Evolutionary conservation across 441 rosid genomes (phyloP).

Genomic region (Adansonia gregorii): DNA sequence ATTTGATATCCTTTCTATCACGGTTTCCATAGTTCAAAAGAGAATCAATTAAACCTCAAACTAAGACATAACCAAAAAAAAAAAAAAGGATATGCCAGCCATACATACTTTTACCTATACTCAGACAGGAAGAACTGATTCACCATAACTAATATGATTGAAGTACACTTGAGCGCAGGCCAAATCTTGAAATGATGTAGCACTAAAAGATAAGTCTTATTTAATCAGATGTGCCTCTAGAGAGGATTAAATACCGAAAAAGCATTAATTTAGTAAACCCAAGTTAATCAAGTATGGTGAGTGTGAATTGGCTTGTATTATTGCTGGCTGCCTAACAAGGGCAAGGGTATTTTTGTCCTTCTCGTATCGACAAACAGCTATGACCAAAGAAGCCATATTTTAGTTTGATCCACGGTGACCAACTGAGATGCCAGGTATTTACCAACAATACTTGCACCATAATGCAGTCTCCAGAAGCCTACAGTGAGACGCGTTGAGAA

Average conservation of each 20-base stretch:
- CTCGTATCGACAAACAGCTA: background rate
- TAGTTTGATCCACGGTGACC: background rate
- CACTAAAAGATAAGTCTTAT: background rate
- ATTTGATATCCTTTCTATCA: background rate
- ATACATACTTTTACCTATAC: background rate
- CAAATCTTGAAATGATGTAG: background rate
- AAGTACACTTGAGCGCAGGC: background rate
- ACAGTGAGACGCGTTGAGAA: constrained; percentile 15
- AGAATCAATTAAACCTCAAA: background rate
- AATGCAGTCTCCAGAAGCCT: constrained; percentile 9
- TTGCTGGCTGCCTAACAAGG: background rate
- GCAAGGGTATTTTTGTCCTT: background rate
- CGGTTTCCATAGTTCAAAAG: background rate
- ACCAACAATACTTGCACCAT: constrained; percentile 9
- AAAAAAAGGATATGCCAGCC: background rate
- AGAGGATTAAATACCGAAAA: background rate
- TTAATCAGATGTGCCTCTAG: constrained; percentile 7
- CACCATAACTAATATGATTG: background rate
- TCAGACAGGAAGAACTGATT: background rate
- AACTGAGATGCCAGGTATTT: constrained; percentile 12
- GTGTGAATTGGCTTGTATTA: background rate
- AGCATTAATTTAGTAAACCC: background rate
- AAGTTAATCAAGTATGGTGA: background rate
- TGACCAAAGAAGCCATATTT: constrained; percentile 9
- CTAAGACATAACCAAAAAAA: background rate